Evolutionary conservation across 1,284 basidiomycete species (phyloP).

Genomic region (Cryptococcus sp.): DNA sequence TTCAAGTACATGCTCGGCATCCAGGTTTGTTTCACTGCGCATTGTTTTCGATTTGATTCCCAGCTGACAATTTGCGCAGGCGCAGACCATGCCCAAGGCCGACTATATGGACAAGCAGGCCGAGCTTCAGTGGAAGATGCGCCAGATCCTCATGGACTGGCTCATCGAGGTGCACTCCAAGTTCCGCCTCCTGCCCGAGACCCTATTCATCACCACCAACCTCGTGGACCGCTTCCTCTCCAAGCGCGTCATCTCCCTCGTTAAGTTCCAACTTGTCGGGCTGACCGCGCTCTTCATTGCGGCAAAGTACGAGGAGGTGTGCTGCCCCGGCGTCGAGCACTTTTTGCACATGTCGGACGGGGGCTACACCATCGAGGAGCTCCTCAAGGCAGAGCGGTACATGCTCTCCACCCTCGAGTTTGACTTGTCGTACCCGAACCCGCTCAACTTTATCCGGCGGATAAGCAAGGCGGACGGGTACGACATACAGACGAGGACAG

Average conservation of each 20-base stretch:
- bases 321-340: constrained; percentile 82
- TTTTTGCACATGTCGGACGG: constrained; percentile 86
- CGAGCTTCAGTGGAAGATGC: constrained; percentile 90
- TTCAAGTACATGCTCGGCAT: constrained; percentile 83
- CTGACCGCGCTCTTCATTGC: constrained; percentile 91
- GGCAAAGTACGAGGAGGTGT: constrained; percentile 93
- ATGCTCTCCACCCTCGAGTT: constrained; percentile 88
- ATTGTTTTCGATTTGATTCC: not conserved
- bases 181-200: constrained; percentile 91
- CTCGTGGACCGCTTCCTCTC: constrained; percentile 97
- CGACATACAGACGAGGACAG: constrained; percentile 82
- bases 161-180: constrained; percentile 92
- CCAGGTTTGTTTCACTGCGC: constrained; percentile 51
- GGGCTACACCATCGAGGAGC: constrained; percentile 80
- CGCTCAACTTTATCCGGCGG: constrained; percentile 85
- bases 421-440: constrained; percentile 88
- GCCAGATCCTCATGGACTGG: constrained; percentile 94
- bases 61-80: constrained; percentile 52
- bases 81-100: constrained; percentile 76
- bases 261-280: constrained; percentile 92
- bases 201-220: constrained; percentile 90
- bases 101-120: constrained; percentile 88
- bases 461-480: constrained; percentile 96
- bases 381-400: constrained; percentile 90
- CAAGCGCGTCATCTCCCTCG: constrained; percentile 79